Evolutionary conservation across 495 filamentous ascomycete genomes (phyloP), one percentile per base, ranked within the genome.

Genomic region (Polyplosphaeria fusca): DNA sequence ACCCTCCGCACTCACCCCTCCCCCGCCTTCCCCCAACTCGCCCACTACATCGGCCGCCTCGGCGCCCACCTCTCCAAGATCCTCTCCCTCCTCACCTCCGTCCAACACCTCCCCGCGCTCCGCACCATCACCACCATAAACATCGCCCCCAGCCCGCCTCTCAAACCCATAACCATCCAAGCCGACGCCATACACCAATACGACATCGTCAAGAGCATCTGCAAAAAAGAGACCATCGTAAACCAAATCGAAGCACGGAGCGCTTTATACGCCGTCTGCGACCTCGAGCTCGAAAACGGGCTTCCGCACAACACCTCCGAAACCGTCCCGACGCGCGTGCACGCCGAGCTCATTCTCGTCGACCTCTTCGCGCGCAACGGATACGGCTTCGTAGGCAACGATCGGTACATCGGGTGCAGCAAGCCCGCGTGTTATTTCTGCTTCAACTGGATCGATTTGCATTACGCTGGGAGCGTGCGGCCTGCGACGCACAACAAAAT

Each of bases 391-490:
- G 11, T 42, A 7, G 39, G 16, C 39, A 20, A 19, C 19, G 39
- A 42, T 18, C 9, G 19, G 39, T 42, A 42, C 19, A 42, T 42
- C 39, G 39, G 39, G 19, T 42, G 39, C 39, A 42, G 39, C 39
- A 42, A 42, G 19, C 5, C 5, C 5, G 39, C 39, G 7, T 42
- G 39, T 20, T 42, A 42, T 18, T 42, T 42, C 16, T 42, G 39
- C 39, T 42, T 11, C 39, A 19, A 7, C 19, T 42, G 39, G 39
- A 5, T 42, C 12, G 9, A 7, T 20, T 11, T 11, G 9, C 39
- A 42, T 18, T 7, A 42, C 7, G 12, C 9, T 19, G 9, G 11
- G 5, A 11, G 19, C 39, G 60, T 35, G 7, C 30, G 7, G 30
- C 30, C 30, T 7, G 30, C 30, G 14, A 35, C 30, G 14, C 30